Evolutionary conservation across 73 alveolate genomes (phyloP), one percentile per base, ranked within the genome.

Genomic region (Uronychia setigera): DNA sequence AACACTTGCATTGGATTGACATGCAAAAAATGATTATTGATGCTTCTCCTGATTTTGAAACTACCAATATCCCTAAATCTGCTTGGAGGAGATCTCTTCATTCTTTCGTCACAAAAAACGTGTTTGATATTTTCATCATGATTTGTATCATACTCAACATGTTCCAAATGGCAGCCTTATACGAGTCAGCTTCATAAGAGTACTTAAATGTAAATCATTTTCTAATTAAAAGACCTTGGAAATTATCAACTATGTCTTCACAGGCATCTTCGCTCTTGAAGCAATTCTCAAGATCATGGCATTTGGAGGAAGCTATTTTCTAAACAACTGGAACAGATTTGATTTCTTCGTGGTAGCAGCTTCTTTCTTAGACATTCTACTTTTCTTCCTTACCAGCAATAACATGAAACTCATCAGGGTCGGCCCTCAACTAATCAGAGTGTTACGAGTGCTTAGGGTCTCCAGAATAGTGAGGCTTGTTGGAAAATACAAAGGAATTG

Each of bases 121-220:
- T 29, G 31, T 92, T 95, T 75, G 99, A 95, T 86, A 79, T 87
- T 83, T 87, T 89, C 59, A 96, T 94, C 32, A 96, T 95, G 98
- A 88, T 88, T 0, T 91, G 93, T 75, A 94, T 95, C 76, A 88
- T 95, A 59, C 74, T 89, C 79, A 97, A 98, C 81, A 92, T 95
- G 97, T 33, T 94, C 11, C 89, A 95, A 19, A 95, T 96, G 98
- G 98, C 97, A 1, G 31, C 94, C 83, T 86, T 86, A 76, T 94
- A n/a, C n/a, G n/a, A 84, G 85, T 99, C 95, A 88, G 96, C 92
- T 32, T 79, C 93, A 31, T 31, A 86, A 5, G 86, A 31, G 1
- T 33, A 33, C 35, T 90, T 79, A 35, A 28, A 35, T 14, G 30
- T 9, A 19, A 82, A 58, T 1, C 83, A 31, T 33, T 59, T 60